Conservation (phyloP, 2,329 filamentous ascomycete species). For the Lanzia echinophila region DNA sequence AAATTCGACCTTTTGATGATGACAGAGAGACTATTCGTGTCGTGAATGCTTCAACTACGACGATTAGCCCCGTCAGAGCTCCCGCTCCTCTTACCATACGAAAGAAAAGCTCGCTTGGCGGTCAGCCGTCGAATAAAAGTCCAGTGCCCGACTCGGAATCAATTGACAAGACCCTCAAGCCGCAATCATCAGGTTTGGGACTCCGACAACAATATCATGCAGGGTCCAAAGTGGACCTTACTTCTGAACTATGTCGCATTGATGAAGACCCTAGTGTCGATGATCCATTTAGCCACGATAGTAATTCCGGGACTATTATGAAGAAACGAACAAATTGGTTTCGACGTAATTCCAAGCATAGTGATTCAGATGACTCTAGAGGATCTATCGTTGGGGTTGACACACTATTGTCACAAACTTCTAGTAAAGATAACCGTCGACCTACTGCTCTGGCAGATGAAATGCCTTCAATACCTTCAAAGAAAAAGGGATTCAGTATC, state of each 20-base stretch:
- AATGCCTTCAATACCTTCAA: constrained; percentile 9
- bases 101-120: constrained; percentile 26
- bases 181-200: constrained; percentile 12
- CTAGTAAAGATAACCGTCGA: constrained; percentile 13
- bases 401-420: constrained; percentile 12
- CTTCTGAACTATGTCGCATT: constrained; percentile 17
- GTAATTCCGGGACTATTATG: constrained; percentile 20
- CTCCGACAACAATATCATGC: constrained; percentile 21
- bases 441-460: constrained; percentile 9
- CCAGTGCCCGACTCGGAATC: background rate
- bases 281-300: constrained; percentile 17
- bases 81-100: constrained; percentile 29
- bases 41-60: constrained; percentile 20
- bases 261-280: constrained; percentile 16
- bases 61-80: constrained; percentile 24
- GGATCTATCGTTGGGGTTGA: constrained; percentile 8
- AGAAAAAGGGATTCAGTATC: constrained; percentile 27
- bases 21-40: constrained; percentile 26
- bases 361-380: constrained; percentile 18
- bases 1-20: constrained; percentile 10
- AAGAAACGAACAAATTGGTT: constrained; percentile 30
- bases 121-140: constrained; percentile 1
- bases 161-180: background rate
- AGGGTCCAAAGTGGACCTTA: constrained; percentile 6
- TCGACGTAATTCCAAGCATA: constrained; percentile 26